These are phyloP conservation scores for Penicillium desertorum DNA, from an alignment of 495 filamentous ascomycete species.

Conservation along the genomic window DNA sequence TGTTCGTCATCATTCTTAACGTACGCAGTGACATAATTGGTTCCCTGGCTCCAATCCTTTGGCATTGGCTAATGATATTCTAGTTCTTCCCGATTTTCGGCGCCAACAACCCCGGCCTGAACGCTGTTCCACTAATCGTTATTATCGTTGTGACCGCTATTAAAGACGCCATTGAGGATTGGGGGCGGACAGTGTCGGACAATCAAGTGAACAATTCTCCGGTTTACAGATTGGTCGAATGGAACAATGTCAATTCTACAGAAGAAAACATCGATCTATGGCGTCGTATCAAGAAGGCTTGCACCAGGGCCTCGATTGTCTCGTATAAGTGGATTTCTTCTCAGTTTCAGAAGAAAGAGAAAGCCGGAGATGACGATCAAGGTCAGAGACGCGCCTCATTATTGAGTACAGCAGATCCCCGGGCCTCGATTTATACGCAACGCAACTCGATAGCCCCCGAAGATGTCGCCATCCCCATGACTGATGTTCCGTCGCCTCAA, in stretches of 20 bases:
- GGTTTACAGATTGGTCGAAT: slow-evolving; percentile 83
- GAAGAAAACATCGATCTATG: slow-evolving; percentile 83
- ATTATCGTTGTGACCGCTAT: slow-evolving; percentile 89
- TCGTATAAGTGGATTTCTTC: slow-evolving; percentile 58
- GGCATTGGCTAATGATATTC: neutral
- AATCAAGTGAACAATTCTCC: slow-evolving; percentile 96
- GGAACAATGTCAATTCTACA: slow-evolving; percentile 89
- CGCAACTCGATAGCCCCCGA: slow-evolving; percentile 55
- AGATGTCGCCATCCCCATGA: slow-evolving; percentile 81
- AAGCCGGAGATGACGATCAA: slow-evolving; percentile 35
- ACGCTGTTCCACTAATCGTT: slow-evolving; percentile 88
- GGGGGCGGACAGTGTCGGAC: slow-evolving; percentile 86
- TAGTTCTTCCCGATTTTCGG: slow-evolving; percentile 98
- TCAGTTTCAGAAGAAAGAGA: slow-evolving; percentile 35
- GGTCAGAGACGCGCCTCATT: slow-evolving; percentile 60
- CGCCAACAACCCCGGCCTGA: slow-evolving; percentile 83
- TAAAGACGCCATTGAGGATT: slow-evolving; percentile 99
- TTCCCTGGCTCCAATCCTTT: neutral
- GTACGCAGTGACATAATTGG: slow-evolving; percentile 56
- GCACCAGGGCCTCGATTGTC: slow-evolving; percentile 58
- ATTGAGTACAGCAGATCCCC: slow-evolving; percentile 58
- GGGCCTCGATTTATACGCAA: slow-evolving; percentile 60
- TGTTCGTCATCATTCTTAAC: slow-evolving; percentile 90
- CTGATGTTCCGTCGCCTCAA: slow-evolving; percentile 81
- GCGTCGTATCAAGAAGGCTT: slow-evolving; percentile 91